Evolutionary conservation across 768 basidiomycete genomes (phyloP).

Genomic region (Kondoa malvinella): DNA sequence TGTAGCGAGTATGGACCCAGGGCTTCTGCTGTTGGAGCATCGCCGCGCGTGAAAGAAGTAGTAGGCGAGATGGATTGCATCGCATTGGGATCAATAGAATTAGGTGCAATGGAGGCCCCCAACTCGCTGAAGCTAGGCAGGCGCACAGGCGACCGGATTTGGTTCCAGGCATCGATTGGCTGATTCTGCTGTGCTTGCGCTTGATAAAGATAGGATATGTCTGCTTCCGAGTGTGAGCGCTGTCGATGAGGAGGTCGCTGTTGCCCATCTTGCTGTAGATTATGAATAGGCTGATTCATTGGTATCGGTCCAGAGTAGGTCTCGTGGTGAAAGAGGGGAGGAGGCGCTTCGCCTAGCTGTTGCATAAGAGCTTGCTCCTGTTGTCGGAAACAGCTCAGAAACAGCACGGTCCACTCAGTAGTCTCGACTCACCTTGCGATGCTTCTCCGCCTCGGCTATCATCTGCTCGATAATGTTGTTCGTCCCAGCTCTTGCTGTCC

Average conservation of each 20-base stretch:
- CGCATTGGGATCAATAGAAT: background rate
- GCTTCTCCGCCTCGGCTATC: background rate
- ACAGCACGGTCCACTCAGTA: background rate
- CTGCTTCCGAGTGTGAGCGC: constrained; percentile 6
- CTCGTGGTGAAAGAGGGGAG: no score
- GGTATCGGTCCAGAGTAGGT: background rate
- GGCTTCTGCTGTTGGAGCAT: background rate
- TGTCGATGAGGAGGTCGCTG: background rate
- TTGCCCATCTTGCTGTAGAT: background rate
- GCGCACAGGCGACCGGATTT: background rate
- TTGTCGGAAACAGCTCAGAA: background rate
- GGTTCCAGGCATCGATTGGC: background rate
- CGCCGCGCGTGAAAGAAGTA: background rate
- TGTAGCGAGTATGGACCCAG: background rate
- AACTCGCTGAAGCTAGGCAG: constrained; percentile 5
- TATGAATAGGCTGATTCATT: background rate
- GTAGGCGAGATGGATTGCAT: background rate
- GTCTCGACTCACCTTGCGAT: background rate
- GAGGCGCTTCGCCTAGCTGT: no score
- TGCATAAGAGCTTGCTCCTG: background rate
- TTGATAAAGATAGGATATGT: background rate
- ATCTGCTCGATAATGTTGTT: background rate
- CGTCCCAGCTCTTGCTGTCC: background rate
- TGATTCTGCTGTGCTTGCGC: constrained; percentile 2
- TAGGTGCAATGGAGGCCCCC: background rate